Conservation (phyloP, 2,329 filamentous ascomycete species). For the Neofusicoccum parvum region DNA sequence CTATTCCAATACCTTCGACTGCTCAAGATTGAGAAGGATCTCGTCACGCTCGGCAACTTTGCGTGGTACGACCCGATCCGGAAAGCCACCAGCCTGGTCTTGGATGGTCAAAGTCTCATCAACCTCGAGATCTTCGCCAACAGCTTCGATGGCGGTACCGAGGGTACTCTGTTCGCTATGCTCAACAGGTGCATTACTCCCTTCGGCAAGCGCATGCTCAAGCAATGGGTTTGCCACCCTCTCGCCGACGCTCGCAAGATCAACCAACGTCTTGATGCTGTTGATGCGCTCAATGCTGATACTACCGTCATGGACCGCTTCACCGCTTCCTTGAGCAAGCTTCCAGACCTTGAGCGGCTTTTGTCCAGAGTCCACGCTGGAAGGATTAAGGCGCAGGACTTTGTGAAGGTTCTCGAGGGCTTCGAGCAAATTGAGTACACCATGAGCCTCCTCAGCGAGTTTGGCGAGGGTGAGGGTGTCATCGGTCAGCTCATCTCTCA, state of each 20-base stretch:
- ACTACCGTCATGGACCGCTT: conserved; percentile 81
- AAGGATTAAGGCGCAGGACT: conserved; percentile 87
- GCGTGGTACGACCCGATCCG: conserved; percentile 89
- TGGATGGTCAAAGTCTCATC: conserved; percentile 94
- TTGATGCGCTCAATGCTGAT: conserved; percentile 89
- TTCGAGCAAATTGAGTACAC: conserved; percentile 98
- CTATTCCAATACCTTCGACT: conserved; percentile 80
- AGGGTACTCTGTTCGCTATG: conserved; percentile 87
- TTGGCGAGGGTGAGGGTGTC: conserved; percentile 76
- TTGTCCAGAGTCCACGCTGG: conserved; percentile 94
- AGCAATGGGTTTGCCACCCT: conserved; percentile 96
- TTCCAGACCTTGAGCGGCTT: conserved; percentile 91
- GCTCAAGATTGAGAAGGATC: conserved; percentile 83
- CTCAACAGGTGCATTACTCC: conserved; percentile 94
- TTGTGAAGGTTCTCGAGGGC: conserved; percentile 88
- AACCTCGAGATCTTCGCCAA: conserved; percentile 98
- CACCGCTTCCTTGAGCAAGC: conserved; percentile 80
- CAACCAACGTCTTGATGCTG: conserved; percentile 90
- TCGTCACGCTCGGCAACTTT: conserved; percentile 90
- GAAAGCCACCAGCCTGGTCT: conserved; percentile 82
- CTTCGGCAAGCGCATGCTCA: conserved; percentile 93
- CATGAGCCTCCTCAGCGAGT: conserved; percentile 74
- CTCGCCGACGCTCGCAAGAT: conserved; percentile 84
- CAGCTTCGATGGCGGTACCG: conserved; percentile 78
- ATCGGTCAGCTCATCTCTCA: conserved; percentile 79